Evolutionary conservation across 1,284 basidiomycete species (phyloP).

Genomic region (Mycosarcoma mackinlayi): DNA sequence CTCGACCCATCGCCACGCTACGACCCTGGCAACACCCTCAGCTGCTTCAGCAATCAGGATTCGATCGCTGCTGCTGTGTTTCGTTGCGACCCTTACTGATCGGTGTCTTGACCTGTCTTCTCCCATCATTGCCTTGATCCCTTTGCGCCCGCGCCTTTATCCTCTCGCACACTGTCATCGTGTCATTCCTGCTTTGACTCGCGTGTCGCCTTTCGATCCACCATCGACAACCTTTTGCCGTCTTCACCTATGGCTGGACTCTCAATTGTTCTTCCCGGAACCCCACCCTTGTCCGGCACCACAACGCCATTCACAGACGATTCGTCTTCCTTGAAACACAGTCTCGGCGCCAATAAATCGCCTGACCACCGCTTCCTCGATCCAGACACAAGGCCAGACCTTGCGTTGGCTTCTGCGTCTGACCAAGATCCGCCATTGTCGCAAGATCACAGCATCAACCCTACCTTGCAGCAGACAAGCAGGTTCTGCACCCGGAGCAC

Average conservation of each 20-base stretch:
- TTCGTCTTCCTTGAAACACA: background rate
- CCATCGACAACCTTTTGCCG: background rate
- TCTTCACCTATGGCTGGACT: conserved; percentile 4
- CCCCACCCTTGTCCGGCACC: conserved; percentile 25
- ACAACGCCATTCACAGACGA: conserved; percentile 33
- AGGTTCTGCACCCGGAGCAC: conserved; percentile 5
- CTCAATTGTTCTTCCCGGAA: conserved; percentile 16
- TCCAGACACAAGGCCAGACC: background rate
- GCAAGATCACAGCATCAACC: background rate
- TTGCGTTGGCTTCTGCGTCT: background rate
- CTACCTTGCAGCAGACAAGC: background rate
- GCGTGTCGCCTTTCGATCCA: background rate
- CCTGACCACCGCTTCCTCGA: background rate
- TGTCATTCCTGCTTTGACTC: background rate
- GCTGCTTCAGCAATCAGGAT: too few relatives aligned
- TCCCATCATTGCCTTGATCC: too few relatives aligned
- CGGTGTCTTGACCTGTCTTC: too few relatives aligned
- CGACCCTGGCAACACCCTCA: too few relatives aligned
- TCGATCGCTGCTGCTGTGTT: too few relatives aligned
- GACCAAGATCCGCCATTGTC: background rate
- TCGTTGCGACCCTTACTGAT: too few relatives aligned
- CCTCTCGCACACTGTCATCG: too few relatives aligned
- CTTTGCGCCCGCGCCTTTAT: too few relatives aligned
- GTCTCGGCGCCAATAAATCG: background rate
- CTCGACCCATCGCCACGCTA: too few relatives aligned